phyloP scores from a whole-genome alignment of 2,329 filamentous ascomycete genomes.

The Fusarium palustre region DNA sequence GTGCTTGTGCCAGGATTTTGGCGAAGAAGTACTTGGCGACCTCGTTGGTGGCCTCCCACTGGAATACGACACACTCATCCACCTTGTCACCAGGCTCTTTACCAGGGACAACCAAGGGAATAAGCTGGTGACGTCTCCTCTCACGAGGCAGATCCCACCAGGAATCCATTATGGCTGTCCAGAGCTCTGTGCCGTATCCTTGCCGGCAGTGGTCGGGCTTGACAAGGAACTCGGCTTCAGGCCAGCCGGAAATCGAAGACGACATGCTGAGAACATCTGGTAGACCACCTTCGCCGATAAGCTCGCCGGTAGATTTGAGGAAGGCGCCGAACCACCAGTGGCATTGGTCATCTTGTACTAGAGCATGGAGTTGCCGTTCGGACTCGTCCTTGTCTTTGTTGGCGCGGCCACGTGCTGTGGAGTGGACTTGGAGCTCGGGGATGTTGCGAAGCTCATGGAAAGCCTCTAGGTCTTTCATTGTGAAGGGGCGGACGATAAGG shows the following conservation, averaged over 20 bases:
- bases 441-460: constrained; percentile 29
- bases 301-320: constrained; percentile 28
- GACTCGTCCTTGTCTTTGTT: constrained; percentile 32
- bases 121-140: constrained; percentile 23
- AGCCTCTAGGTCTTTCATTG: constrained; percentile 27
- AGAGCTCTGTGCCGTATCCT: constrained; percentile 34
- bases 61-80: constrained; percentile 27
- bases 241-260: constrained; percentile 32
- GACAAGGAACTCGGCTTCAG: constrained; percentile 36
- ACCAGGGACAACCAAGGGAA: constrained; percentile 5
- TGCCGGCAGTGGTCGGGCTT: constrained; percentile 31
- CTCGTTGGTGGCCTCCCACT: constrained; percentile 30
- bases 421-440: constrained; percentile 13
- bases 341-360: constrained; percentile 22
- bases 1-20: constrained; percentile 30
- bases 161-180: constrained; percentile 26
- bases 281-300: constrained; percentile 36
- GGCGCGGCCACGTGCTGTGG: constrained; percentile 25
- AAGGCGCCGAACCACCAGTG: constrained; percentile 39
- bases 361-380: constrained; percentile 12
- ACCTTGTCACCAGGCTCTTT: constrained; percentile 31
- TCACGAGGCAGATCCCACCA: constrained; percentile 38
- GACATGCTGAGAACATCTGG: constrained; percentile 27
- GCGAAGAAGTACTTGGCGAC: constrained; percentile 27
- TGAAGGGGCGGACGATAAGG: constrained; percentile 29